Percentiles rank a stretch among this genome's conserved stretches.
Evolutionary conservation across 2,329 filamentous ascomycete genomes (phyloP).

Genomic region (Blastomyces parvus): DNA sequence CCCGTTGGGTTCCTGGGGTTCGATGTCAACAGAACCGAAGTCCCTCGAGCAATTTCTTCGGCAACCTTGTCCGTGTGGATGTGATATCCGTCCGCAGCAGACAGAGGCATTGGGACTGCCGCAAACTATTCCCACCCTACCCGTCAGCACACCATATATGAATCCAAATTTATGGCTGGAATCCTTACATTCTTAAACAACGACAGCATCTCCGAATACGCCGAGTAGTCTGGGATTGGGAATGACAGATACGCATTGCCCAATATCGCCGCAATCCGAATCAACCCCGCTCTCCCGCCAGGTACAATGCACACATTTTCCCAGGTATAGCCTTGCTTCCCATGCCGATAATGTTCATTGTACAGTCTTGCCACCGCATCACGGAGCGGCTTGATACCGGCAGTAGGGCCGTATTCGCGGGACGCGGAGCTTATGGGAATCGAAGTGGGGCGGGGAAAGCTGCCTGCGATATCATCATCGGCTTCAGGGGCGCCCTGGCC

Average conservation of each 20-base stretch:
- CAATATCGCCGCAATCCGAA: constrained; percentile 86
- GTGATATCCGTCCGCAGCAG: constrained; percentile 78
- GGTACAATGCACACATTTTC: constrained; percentile 97
- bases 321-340: constrained; percentile 85
- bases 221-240: constrained; percentile 92
- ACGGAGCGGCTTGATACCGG: constrained; percentile 82
- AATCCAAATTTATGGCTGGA: background rate
- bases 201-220: constrained; percentile 95
- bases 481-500: constrained; percentile 92
- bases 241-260: constrained; percentile 89
- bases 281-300: constrained; percentile 82
- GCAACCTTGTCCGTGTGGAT: constrained; percentile 90
- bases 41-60: constrained; percentile 78
- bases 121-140: constrained; percentile 52
- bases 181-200: constrained; percentile 66
- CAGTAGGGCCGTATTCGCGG: constrained; percentile 86
- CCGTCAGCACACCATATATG: background rate
- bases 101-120: constrained; percentile 74
- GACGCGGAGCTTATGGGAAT: constrained; percentile 71
- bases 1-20: constrained; percentile 95
- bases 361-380: constrained; percentile 86
- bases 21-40: constrained; percentile 81
- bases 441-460: constrained; percentile 68
- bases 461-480: constrained; percentile 83
- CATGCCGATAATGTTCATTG: constrained; percentile 83